Evolutionary conservation across 2,329 filamentous ascomycete genomes (phyloP).

Genomic region (Paracoccidioides brasiliensis): DNA sequence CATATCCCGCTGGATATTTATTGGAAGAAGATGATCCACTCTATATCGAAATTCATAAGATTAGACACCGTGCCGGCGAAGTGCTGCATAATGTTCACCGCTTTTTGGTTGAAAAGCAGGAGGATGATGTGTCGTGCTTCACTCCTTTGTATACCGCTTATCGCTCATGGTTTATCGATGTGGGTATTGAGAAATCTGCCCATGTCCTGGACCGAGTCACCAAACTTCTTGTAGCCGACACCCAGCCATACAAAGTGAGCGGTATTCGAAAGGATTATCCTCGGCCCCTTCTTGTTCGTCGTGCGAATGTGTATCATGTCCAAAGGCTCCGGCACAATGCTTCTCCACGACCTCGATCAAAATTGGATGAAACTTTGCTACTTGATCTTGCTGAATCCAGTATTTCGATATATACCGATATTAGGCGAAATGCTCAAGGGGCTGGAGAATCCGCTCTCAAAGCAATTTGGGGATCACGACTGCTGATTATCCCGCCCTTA

Average conservation of each 20-base stretch:
- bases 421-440: conserved; percentile 83
- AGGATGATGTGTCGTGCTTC: conserved; percentile 94
- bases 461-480: conserved; percentile 73
- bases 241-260: conserved; percentile 86
- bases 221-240: conserved; percentile 72
- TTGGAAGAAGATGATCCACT: conserved; percentile 50
- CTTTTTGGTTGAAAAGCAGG: conserved; percentile 71
- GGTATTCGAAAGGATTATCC: conserved; percentile 88
- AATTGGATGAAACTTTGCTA: conserved; percentile 74
- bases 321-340: conserved; percentile 91
- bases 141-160: conserved; percentile 86
- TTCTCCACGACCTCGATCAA: conserved; percentile 71
- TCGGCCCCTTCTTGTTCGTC: conserved; percentile 76
- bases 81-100: conserved; percentile 71
- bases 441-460: conserved; percentile 90
- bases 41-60: conserved; percentile 64
- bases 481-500: conserved; percentile 80
- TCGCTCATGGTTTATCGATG: conserved; percentile 91
- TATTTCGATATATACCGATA: conserved; percentile 85
- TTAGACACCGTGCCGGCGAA: conserved; percentile 68
- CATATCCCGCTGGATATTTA: conserved; percentile 78
- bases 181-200: conserved; percentile 88
- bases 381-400: conserved; percentile 82
- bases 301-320: conserved; percentile 88
- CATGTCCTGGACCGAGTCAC: conserved; percentile 82